Evolutionary conservation across 2,329 filamentous ascomycete species (phyloP), one percentile per base, ranked within the genome.

Genomic region (Diaporthe humulicola): DNA sequence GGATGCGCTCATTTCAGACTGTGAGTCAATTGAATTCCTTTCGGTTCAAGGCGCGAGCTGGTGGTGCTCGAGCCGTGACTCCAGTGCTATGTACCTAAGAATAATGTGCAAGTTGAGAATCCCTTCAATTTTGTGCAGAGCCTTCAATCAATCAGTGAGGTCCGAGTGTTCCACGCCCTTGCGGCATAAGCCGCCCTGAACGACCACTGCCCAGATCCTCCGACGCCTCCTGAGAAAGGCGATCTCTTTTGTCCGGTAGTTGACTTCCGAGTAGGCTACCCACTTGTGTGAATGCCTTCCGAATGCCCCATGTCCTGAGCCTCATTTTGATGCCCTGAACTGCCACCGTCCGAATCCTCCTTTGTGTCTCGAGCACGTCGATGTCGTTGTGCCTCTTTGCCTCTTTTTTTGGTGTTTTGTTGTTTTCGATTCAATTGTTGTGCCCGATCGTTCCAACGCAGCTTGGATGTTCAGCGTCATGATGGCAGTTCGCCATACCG

Each of bases 121-220:
- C 30, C 60, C 22, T 52, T 67, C 61, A 22, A 64, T 58, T 28
- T 8, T 70, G n/a, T 45, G 52, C 28, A 14, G 40, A 33, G 15
- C n/a, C 19, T 25, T 52, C 42, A 67, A 36, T 48, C 3, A 36
- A 25, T 33, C 42, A 14, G 6, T 50, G 30, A 61, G 8, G 8
- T 50, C 70, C 54, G 54, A 71, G 33, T 71, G 54, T 60, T 50
- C 69, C 54, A 71, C 40, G 28, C 28, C 33, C 40, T 48, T 8
- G 36, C 25, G 22, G 38, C 40, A 36, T 50, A 30, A 36, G 69
- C 54, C 42, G 42, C 54, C 12, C n/a, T 36, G n/a, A 28, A 33
- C n/a, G 33, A 71, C 70, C 56, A 71, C 56, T 71, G 56, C 58
- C 56, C 56, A 52, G 56, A 40, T 50, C 38, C 70, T 52, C 69